Base-by-base conservation (phyloP, 2,329 filamentous ascomycete species). In the Trichoderma aggressivum region DNA sequence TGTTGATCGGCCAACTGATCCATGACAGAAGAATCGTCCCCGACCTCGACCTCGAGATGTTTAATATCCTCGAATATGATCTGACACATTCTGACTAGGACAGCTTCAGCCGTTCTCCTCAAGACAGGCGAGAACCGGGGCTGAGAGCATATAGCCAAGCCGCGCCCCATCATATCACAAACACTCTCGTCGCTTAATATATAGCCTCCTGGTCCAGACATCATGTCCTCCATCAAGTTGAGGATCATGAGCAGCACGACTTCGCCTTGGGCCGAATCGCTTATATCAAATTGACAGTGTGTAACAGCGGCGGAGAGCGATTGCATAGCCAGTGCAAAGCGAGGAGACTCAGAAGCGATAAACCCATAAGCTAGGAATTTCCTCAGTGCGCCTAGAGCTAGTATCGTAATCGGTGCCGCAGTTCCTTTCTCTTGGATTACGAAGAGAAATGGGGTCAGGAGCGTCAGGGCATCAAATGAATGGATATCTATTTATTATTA, bases 111-210 rank as follows among this genome's bases (percentile, higher is more conserved):
- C 24, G 94, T 97, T 74, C 94, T 88, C 74, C 95, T 90, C 69
- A 99, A 84, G 5, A 98, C 90, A 76, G 98, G 94, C 11, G 94
- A 98, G 73, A 98, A 90, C 70, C 95, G 90, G 70, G 93, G 89
- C 78, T 98, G 94, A 74, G 95, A 99, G 84, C 96, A 99, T 85
- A 99, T 98, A 78, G 94, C 97, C 75, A 99, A 82, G 1, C 95
- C 96, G 2, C 94, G 95, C 80, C 97, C 96, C 95, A 99, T 98
- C 94, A 99, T 98, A 80, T 98, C 94, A 79, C 97, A 99, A 12
- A 99, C 94, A 78, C 95, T 98, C 83, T 98, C 95, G 77, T 99
- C 96, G 71, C 95, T 97, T n/a, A 99, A 85, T 12, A 98, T 89
- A 75, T 97, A 92, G 47, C 96, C 96, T 34, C 95, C 94, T 0